Base-by-base conservation (phyloP, 2,329 filamentous ascomycete species). In the Stemphylium beticola region DNA sequence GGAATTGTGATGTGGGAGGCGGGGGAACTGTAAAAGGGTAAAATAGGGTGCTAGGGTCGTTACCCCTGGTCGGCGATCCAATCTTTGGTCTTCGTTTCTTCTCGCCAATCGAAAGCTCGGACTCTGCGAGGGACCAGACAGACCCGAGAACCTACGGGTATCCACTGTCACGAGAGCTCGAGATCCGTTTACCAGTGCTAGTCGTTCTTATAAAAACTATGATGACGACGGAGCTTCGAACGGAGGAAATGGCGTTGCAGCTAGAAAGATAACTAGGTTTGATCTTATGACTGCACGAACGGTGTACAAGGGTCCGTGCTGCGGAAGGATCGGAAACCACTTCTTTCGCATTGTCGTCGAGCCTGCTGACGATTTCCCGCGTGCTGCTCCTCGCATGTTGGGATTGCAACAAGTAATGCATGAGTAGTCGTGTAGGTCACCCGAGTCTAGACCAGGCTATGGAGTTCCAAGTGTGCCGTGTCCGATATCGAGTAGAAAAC, bases 21-120 rank as follows among this genome's bases (percentile, higher is more conserved):
- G 42, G 44, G 18, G 26, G 50, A 49, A 31, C 22, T 49, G 50
- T 55, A 33, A 39, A 49, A 55, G 33, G 46, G 46, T 36, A 31
- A 17, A 33, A 22, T 43, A 32, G 15, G 33, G 20, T 43, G 24
- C n/a, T 17, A 29, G 51, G 42, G 32, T 36, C 45, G 44, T 14
- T 38, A 41, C 50, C 36, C 44, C 55, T 57, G 49, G 49, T 57
- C 37, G 58, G 48, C 52, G 57, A 60, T 61, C 58, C 43, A 50
- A 40, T 45, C 48, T 45, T 48, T 55, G 41, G 55, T 58, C 60
- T 42, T 41, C 39, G 39, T 29, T 55, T 47, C 43, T 53, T 53
- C 46, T 66, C 64, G 60, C 60, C 56, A 66, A 66, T 66, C 65
- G 61, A 58, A 44, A 60, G 63, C 61, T 56, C 34, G 55, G 55